Percentiles rank a stretch among this genome's conserved stretches.
These are phyloP conservation scores for Amesomyces nigricolor DNA, from an alignment of 2,329 filamentous ascomycete genomes.

Conservation along the genomic window DNA sequence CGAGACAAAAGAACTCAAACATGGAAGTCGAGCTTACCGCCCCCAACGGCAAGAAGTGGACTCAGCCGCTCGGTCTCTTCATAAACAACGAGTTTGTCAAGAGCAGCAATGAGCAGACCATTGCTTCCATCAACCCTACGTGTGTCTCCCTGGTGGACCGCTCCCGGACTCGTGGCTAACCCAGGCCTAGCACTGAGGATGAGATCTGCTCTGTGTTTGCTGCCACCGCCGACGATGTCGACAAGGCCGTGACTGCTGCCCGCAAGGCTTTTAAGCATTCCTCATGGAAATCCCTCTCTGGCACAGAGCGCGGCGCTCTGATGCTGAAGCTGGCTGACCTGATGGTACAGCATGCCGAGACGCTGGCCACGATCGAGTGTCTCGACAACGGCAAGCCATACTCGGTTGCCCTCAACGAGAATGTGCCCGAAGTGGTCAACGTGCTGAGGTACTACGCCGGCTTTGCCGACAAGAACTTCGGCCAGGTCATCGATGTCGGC, in stretches of 20 bases:
- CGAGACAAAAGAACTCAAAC: slow-evolving; percentile 8
- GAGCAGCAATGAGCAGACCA: slow-evolving; percentile 57
- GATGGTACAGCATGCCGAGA: slow-evolving; percentile 56
- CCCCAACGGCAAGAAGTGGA: slow-evolving; percentile 68
- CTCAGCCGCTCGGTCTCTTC: slow-evolving; percentile 70
- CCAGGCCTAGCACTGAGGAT: slow-evolving; percentile 44
- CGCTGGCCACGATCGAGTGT: slow-evolving; percentile 54
- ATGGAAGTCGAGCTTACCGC: slow-evolving; percentile 58
- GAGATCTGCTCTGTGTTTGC: slow-evolving; percentile 68
- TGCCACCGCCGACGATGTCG: slow-evolving; percentile 60
- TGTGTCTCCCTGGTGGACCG: slow-evolving; percentile 34
- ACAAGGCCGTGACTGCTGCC: slow-evolving; percentile 64
- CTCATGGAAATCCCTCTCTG: slow-evolving; percentile 62
- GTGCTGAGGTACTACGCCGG: slow-evolving; percentile 71
- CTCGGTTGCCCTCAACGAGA: slow-evolving; percentile 56
- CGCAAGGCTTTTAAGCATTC: slow-evolving; percentile 61
- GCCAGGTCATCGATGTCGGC: slow-evolving; percentile 69
- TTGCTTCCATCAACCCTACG: slow-evolving; percentile 65
- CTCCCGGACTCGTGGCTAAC: background rate
- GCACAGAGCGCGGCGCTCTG: slow-evolving; percentile 60
- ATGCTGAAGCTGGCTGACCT: slow-evolving; percentile 67
- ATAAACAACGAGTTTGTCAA: slow-evolving; percentile 78
- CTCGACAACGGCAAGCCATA: slow-evolving; percentile 81
- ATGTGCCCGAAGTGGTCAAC: slow-evolving; percentile 46
- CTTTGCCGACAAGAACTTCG: slow-evolving; percentile 73